phyloP scores from a whole-genome alignment of 345 rosid genomes.

The Eucalyptus coolabah region DNA sequence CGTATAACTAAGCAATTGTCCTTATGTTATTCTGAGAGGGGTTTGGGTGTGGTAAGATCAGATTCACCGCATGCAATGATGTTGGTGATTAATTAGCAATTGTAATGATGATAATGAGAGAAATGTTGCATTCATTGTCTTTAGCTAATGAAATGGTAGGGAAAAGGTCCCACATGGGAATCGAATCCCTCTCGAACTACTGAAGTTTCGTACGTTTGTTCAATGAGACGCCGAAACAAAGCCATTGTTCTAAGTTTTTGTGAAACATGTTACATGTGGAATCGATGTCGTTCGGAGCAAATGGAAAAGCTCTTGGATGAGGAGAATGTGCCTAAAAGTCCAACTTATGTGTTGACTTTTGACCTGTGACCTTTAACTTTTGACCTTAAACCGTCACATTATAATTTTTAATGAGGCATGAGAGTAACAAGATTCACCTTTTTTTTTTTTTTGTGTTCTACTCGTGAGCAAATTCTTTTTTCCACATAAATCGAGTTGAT shows the following conservation, averaged over 20 bases:
- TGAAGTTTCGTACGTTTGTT: background rate
- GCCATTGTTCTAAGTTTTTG: background rate
- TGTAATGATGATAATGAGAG: background rate
- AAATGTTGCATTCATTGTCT: background rate
- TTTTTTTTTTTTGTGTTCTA: background rate
- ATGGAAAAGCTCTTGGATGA: background rate
- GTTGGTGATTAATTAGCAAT: background rate
- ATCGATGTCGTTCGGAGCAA: background rate
- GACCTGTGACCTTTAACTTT: background rate
- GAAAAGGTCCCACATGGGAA: background rate
- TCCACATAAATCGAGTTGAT: background rate
- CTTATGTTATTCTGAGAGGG: background rate
- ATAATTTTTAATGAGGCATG: background rate
- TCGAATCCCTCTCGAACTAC: background rate
- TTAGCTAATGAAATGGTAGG: background rate
- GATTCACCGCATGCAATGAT: background rate
- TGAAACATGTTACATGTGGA: background rate
- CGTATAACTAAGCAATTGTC: background rate
- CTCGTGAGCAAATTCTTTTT: background rate
- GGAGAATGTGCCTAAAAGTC: background rate
- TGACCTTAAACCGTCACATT: background rate
- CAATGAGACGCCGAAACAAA: background rate
- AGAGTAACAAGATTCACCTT: background rate
- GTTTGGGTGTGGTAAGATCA: background rate
- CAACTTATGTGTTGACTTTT: background rate